Base-by-base conservation (phyloP, 2,329 filamentous ascomycete species). In the Monosporascus sp. region DNA sequence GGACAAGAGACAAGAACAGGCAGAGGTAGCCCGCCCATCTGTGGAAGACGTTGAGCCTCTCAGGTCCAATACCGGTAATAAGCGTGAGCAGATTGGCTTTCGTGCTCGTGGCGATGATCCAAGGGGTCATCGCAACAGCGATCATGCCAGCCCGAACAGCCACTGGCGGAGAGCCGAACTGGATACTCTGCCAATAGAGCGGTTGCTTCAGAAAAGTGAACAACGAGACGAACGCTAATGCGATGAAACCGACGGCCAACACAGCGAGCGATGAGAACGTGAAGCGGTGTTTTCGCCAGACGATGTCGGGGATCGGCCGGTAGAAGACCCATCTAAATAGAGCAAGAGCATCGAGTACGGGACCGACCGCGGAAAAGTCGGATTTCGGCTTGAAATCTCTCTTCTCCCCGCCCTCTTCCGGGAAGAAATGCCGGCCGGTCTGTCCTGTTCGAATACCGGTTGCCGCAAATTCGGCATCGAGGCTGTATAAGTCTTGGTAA, bases 81-180 rank as follows among this genome's bases (percentile, higher is more conserved):
- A 92, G 72, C 1, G 88, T 87, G 52, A 97, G 80, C 35, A 96
- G 66, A 65, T 97, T 97, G 17, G 90, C 88, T 70, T 97, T 97
- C 79, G 90, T 95, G 66, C 89, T 90, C 11, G 94, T 84, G 18
- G 87, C 90, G 49, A 96, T 76, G 58, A 97, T 93, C 91, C 92
- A 97, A 1, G 93, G 93, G 46, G 94, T 87, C 79, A 96, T 82
- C 14, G 93, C 89, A 15, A 97, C 87, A 14, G 92, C 86, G 52
- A 97, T 83, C 93, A 97, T 97, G 47, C 93, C 93, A 7, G 91
- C 79, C 58, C 93, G 82, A 55, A 97, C 84, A 9, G 92, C 90
- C 52, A 97, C 69, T 0, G 93, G 93, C 27, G 93, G 93, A 1
- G 93, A 96, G 43, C 93, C 93, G 63, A 83, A 93, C 46, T 79